Base-by-base conservation (phyloP, 2,329 filamentous ascomycete genomes). In the Trichocomaceae sp. region DNA sequence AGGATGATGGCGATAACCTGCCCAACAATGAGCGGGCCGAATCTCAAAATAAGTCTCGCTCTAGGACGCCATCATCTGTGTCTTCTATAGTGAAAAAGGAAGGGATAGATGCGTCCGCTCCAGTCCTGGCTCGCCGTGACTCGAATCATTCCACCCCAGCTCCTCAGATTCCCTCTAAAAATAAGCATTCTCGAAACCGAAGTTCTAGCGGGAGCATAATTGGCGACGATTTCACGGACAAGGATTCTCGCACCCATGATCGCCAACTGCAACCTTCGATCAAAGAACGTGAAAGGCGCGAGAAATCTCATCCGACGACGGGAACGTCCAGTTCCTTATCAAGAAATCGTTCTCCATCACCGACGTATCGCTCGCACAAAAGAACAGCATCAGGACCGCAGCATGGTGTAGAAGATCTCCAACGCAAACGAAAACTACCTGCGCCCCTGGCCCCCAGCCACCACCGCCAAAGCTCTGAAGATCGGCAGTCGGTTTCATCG, bases 381-480 rank as follows among this genome's bases (percentile, higher is more conserved):
- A 66, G 70, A 59, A 67, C 65, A 29, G 60, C 62, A 15, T 73
- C 71, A 23, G 69, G 68, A 17, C 65, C 67, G 19, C 69, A 68
- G 17, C 60, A 63, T 20, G 52, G 57, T n/a, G 52, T 54, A 6
- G 63, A 62, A 35, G 44, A 61, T 15, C 59, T 60, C 7, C 59
- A 62, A 12, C 70, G 67, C 57, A 71, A 66, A 57, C 59, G 62
- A 50, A 77, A 73, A 57, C 65, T 67, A 2, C 71, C 72, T 12
- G 69, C 75, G 4, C 70, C 72, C 10, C 61, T 72, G 19, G 60
- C 72, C 33, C 70, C 73, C n/a, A 72, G 69, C 19, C 69, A 67
- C 26, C 66, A 63, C 51, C 68, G 74, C 37, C 74, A 75, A 57
- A 66, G 66, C 51, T 78, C 75, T 4, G 75, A 76, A 60, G 75